phyloP scores from a whole-genome alignment of 805 yeast species.

The Groenewaldozyma salmanticensis region DNA sequence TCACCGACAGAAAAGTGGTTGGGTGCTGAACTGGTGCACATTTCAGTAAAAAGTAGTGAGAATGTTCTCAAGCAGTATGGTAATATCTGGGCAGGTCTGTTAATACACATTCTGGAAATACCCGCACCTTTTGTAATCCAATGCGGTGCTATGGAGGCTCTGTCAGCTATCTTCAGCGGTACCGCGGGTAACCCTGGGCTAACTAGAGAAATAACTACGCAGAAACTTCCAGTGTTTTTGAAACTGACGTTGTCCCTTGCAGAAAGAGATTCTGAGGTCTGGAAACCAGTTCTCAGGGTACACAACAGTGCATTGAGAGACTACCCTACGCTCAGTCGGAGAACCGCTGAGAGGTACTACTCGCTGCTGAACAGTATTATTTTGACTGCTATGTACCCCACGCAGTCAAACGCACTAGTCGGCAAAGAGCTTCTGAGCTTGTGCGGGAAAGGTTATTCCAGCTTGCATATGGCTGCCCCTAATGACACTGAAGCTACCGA shows the following conservation, averaged over 20 bases:
- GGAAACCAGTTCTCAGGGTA: constrained; percentile 29
- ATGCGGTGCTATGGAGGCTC: constrained; percentile 21
- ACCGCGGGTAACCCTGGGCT: constrained; percentile 70
- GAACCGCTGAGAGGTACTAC: constrained; percentile 57
- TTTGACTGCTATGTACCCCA: constrained; percentile 25
- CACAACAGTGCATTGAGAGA: constrained; percentile 37
- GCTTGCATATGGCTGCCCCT: constrained; percentile 45
- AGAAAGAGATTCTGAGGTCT: constrained; percentile 31
- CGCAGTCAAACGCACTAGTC: constrained; percentile 25
- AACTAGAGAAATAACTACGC: constrained; percentile 74
- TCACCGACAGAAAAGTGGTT: constrained; percentile 29
- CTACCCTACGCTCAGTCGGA: constrained; percentile 75
- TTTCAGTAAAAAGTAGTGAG: constrained; percentile 19
- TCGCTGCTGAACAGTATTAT: constrained; percentile 31
- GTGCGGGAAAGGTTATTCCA: constrained; percentile 44
- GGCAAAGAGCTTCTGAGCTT: constrained; percentile 32
- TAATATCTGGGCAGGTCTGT: constrained; percentile 27
- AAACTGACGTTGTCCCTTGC: constrained; percentile 38
- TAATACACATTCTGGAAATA: constrained; percentile 31
- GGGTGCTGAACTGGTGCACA: constrained; percentile 27
- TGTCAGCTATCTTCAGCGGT: constrained; percentile 17
- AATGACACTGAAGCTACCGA: constrained; percentile 40
- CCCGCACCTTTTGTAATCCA: constrained; percentile 22
- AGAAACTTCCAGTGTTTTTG: constrained; percentile 59
- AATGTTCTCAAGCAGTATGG: constrained; percentile 30